Conservation (phyloP, 768 basidiomycete species). For the Boletus reticuloceps region DNA sequence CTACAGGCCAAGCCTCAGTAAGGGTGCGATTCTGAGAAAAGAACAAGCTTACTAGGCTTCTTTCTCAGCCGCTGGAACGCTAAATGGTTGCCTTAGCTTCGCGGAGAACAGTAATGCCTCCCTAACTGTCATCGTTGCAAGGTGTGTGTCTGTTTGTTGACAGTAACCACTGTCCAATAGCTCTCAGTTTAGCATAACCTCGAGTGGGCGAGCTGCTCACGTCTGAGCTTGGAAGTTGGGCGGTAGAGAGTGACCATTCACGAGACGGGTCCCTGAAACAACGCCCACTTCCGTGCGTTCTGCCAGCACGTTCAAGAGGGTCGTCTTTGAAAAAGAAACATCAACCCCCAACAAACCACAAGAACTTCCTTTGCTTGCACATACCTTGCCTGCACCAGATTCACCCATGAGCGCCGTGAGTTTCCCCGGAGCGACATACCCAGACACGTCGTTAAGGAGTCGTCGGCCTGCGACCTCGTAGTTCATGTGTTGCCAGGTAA, state of each 20-base stretch:
- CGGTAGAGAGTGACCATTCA: slow-evolving; percentile 45
- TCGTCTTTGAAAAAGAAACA: slow-evolving; percentile 35
- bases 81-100: slow-evolving; percentile 68
- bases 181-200: neutral
- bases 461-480: slow-evolving; percentile 62
- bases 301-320: slow-evolving; percentile 47
- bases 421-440: slow-evolving; percentile 79
- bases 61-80: slow-evolving; percentile 67
- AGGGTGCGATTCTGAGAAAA: neutral
- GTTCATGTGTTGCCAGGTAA: slow-evolving; percentile 75
- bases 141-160: slow-evolving; percentile 84
- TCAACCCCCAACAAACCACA: neutral
- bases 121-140: slow-evolving; percentile 70
- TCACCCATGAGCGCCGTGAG: slow-evolving; percentile 77
- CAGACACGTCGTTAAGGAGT: slow-evolving; percentile 71
- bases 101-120: slow-evolving; percentile 83
- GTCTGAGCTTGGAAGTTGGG: slow-evolving; percentile 57
- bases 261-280: slow-evolving; percentile 41
- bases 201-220: slow-evolving; percentile 15
- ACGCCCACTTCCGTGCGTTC: slow-evolving; percentile 38
- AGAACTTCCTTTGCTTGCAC: neutral
- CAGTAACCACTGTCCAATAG: slow-evolving; percentile 63
- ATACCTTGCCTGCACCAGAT: slow-evolving; percentile 48
- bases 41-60: slow-evolving; percentile 62
- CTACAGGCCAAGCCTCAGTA: slow-evolving; percentile 25